Conservation (phyloP, 768 basidiomycete species). For the Trametes elegans region DNA sequence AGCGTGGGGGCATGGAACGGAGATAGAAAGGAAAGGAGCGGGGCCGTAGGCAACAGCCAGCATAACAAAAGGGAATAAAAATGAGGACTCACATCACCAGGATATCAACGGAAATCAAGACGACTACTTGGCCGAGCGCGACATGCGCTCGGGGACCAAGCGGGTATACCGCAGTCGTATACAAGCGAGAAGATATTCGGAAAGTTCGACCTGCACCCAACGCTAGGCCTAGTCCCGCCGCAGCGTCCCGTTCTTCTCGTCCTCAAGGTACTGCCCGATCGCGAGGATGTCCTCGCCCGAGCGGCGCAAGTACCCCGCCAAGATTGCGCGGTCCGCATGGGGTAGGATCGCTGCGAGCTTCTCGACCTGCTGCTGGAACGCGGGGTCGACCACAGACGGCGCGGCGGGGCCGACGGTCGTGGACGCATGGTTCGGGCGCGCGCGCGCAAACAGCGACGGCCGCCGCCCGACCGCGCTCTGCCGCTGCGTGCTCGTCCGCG, state of each 20-base stretch:
- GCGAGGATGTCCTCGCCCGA: conserved; percentile 80
- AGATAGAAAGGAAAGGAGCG: background rate
- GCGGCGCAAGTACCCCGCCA: conserved; percentile 70
- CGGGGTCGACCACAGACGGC: conserved; percentile 34
- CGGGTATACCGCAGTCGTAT: conserved; percentile 10
- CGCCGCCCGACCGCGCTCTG: conserved; percentile 30
- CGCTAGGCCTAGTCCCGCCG: conserved; percentile 29
- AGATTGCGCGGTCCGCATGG: conserved; percentile 62
- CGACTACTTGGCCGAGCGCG: too few relatives aligned
- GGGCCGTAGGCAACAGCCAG: background rate
- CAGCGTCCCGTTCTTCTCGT: conserved; percentile 73
- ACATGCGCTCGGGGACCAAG: too few relatives aligned
- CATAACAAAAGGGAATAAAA: too few relatives aligned
- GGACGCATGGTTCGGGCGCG: conserved; percentile 8
- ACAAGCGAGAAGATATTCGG: conserved; percentile 15
- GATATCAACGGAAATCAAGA: background rate
- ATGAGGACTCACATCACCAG: background rate
- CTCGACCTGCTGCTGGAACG: conserved; percentile 68
- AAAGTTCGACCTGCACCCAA: background rate
- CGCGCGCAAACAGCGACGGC: conserved; percentile 32
- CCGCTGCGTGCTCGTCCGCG: conserved; percentile 32
- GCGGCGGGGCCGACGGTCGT: conserved; percentile 3
- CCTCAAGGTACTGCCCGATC: conserved; percentile 84
- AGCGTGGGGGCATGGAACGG: background rate
- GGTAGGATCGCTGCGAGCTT: conserved; percentile 70